Conservation (phyloP, 1,284 basidiomycete species). For the Apiotrichum akiyoshidainum region DNA sequence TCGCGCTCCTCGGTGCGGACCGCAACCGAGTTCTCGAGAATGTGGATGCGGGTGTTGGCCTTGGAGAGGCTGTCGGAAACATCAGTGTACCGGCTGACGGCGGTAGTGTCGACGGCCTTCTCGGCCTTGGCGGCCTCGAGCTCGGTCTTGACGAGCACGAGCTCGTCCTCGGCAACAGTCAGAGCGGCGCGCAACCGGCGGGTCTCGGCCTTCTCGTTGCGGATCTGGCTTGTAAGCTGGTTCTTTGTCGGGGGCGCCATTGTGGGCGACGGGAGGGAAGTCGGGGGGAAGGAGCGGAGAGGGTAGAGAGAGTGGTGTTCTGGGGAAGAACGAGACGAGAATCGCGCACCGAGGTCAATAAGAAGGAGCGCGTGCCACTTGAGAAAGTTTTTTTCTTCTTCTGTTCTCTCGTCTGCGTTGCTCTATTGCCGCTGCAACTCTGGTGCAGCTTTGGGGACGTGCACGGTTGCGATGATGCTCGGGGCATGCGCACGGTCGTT, state of each 20-base stretch:
- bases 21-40: background rate
- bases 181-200: background rate
- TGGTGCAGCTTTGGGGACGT: background rate
- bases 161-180: background rate
- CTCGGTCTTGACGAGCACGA: background rate
- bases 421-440: too few species aligned
- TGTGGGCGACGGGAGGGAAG: background rate
- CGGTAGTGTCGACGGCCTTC: background rate
- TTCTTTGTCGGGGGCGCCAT: conserved; percentile 1
- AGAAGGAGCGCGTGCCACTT: background rate
- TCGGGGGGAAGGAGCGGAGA: background rate
- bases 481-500: background rate
- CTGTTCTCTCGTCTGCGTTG: too few species aligned
- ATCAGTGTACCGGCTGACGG: background rate
- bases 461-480: background rate
- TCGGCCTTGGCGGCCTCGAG: background rate
- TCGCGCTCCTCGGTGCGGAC: conserved; percentile 5
- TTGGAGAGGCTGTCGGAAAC: background rate
- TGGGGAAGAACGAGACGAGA: background rate
- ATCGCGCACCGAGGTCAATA: too few species aligned
- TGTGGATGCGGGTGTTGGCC: background rate
- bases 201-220: conserved; percentile 1
- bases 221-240: conserved; percentile 2
- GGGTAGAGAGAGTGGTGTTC: background rate
- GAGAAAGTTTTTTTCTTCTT: background rate